Evolutionary conservation across 805 yeast genomes (phyloP).

Genomic region (Yamadazyma sp.): DNA sequence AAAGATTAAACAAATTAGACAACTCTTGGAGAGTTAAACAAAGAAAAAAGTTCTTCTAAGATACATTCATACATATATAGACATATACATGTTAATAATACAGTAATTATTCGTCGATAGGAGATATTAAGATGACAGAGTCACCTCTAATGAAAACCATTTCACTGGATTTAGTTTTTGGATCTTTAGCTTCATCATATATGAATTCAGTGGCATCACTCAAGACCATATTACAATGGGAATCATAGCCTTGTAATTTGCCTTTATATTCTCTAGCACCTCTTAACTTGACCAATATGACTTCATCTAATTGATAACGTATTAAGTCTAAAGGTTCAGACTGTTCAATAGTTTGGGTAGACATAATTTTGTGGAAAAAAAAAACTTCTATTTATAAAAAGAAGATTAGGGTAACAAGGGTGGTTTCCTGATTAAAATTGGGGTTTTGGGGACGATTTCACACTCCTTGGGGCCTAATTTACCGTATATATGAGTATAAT

Average conservation of each 20-base stretch:
- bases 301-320: slow-evolving; percentile 81
- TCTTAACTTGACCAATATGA: slow-evolving; percentile 81
- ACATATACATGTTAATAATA: too few species aligned
- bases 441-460: too few species aligned
- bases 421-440: too few species aligned
- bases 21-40: too few species aligned
- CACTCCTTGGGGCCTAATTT: too few species aligned
- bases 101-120: slow-evolving; percentile 23
- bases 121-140: slow-evolving; percentile 80
- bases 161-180: slow-evolving; percentile 59
- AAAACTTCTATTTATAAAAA: too few species aligned
- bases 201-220: slow-evolving; percentile 90
- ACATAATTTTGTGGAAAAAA: too few species aligned
- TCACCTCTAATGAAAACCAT: slow-evolving; percentile 98
- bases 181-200: slow-evolving; percentile 50
- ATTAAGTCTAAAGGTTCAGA: slow-evolving; percentile 88
- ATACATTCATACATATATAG: too few species aligned
- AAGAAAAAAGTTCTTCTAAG: too few species aligned
- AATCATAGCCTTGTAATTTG: slow-evolving; percentile 87
- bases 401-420: neutral
- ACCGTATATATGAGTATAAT: too few species aligned
- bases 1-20: slow-evolving; percentile 26
- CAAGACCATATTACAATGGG: slow-evolving; percentile 93
- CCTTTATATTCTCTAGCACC: slow-evolving; percentile 94
- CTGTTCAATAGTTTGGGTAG: slow-evolving; percentile 32